Evolutionary conservation across 345 rosid species (phyloP), one percentile per base, ranked within the genome.

Genomic region (Hibiscus tridactylites): DNA sequence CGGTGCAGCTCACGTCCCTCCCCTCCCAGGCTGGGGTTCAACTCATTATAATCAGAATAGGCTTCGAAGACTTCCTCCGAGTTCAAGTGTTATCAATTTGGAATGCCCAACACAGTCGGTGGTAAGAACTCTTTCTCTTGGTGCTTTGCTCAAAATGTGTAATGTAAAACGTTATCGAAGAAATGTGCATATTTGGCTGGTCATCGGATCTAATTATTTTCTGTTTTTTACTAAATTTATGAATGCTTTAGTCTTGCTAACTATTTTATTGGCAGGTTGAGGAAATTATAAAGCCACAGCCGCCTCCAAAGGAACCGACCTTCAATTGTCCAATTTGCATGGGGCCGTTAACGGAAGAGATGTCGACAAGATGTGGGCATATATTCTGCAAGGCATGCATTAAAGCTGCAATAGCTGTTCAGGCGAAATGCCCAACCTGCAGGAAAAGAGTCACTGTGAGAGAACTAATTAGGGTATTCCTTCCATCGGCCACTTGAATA

Each of bases 311-410:
- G 80, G 96, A 90, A 77, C 89, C 88, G 1, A 89, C 74, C 26
- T 96, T 96, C 74, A 86, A 76, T 70, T 96, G 99, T 75, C 98
- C 99, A 58, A 91, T 96, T 63, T 96, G 99, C 81, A 56, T 96
- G 93, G 82, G 88, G 65, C 86, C 90, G 54, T 76, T 96, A 24
- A 85, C 76, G 0, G 88, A 89, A 80, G 98, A 89, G 85, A 80
- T 80, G 71, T 84, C 98, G 7, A 96, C 99, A 17, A 92, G 84
- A 75, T 96, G 99, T 78, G 99, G 99, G 66, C 99, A 96, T 70
- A 96, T 96, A 50, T 96, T 92, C 86, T 96, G 99, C 75, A 84
- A 81, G 77, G 49, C 24, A 46, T 96, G 99, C 80, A 89, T 96
- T 44, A 83, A 52, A 85, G 70, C 71, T 33, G 98, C 95, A 3